phyloP scores from a whole-genome alignment of 2,329 filamentous ascomycete genomes.

The Microcyclospora tardicrescens region DNA sequence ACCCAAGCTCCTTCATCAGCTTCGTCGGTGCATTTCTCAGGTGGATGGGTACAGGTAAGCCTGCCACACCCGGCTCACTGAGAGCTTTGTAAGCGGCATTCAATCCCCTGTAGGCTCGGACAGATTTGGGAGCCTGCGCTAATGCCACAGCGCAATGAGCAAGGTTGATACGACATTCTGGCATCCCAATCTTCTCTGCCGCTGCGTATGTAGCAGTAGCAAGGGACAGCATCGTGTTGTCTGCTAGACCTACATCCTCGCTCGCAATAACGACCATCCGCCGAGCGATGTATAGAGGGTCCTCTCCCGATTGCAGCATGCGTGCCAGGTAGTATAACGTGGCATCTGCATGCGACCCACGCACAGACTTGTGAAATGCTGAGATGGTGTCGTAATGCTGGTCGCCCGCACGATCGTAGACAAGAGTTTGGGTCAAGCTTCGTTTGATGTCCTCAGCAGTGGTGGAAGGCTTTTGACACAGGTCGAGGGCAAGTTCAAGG shows the following conservation, averaged over 20 bases:
- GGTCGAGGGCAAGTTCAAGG: conserved; percentile 73
- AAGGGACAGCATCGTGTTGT: conserved; percentile 68
- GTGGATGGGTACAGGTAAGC: conserved; percentile 72
- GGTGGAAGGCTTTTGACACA: conserved; percentile 51
- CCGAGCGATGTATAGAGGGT: conserved; percentile 81
- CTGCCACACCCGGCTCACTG: conserved; percentile 69
- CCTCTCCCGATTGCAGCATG: conserved; percentile 92
- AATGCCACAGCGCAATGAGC: conserved; percentile 78
- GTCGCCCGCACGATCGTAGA: conserved; percentile 90
- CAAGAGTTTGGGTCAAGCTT: conserved; percentile 76
- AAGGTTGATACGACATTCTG: conserved; percentile 83
- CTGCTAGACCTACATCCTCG: conserved; percentile 84
- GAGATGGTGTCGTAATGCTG: conserved; percentile 97
- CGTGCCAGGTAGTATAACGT: conserved; percentile 87
- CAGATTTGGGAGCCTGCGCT: conserved; percentile 71
- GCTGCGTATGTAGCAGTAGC: conserved; percentile 79
- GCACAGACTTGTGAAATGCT: conserved; percentile 90
- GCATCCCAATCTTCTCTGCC: conserved; percentile 86
- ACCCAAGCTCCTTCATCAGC: conserved; percentile 86
- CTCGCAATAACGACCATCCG: conserved; percentile 90
- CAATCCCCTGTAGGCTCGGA: conserved; percentile 68
- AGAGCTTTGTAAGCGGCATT: conserved; percentile 69
- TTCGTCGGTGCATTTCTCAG: conserved; percentile 83
- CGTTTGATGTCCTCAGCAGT: conserved; percentile 69
- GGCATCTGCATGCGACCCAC: conserved; percentile 75